phyloP scores from a whole-genome alignment of 495 filamentous ascomycete genomes.

The Neurospora terricola region DNA sequence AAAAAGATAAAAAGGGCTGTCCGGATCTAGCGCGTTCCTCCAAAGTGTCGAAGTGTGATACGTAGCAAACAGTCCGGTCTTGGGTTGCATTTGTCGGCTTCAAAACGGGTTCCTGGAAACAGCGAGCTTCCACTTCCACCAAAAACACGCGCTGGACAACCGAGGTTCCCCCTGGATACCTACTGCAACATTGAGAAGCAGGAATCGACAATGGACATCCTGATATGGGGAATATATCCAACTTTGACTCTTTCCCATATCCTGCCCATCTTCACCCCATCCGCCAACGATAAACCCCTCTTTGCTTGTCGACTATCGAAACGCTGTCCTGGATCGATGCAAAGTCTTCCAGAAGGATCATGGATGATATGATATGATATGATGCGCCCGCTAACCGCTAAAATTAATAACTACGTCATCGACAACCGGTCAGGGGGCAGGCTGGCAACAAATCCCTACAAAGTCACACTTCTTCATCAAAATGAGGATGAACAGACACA shows the following conservation, averaged over 20 bases:
- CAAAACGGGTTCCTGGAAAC: background rate
- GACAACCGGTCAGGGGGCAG: background rate
- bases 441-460: background rate
- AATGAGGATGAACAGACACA: slow-evolving; percentile 4
- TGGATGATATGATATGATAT: background rate
- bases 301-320: background rate
- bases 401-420: background rate
- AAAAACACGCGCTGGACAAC: background rate
- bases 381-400: background rate
- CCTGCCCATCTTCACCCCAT: background rate
- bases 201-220: background rate
- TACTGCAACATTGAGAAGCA: background rate
- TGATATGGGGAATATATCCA: slow-evolving; percentile 1
- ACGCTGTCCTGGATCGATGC: background rate
- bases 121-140: background rate
- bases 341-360: background rate
- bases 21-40: background rate
- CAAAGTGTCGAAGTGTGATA: background rate
- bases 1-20: background rate
- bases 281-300: background rate
- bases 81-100: background rate
- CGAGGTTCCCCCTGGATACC: background rate
- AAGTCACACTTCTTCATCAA: background rate
- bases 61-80: background rate
- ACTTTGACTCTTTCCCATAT: background rate